Evolutionary conservation across 345 rosid species (phyloP), one percentile per base, ranked within the genome.

Genomic region (Rhizophora apiculata): DNA sequence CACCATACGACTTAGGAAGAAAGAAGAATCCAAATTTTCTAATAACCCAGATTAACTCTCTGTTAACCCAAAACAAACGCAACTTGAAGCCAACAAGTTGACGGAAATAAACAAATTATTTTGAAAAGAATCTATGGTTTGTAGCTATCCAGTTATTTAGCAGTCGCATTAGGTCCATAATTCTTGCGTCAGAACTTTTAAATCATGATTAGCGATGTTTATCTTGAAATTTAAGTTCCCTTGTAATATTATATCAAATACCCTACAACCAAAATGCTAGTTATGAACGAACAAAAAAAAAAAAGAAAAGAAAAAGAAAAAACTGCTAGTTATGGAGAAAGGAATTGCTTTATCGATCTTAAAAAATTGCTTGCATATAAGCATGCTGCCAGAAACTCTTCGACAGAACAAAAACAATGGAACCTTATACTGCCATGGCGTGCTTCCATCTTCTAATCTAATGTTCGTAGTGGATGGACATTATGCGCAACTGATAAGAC

Each of bases 381-480:
- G 39, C 3, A 29, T 6, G 27, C 7, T 1, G 36, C 30, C 20
- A 49, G 30, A 63, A 6, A 22, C 4, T 51, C 54, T 15, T 24
- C 0, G 29, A 62, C 55, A 69, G 18, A 60, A 55, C 52, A 20
- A 21, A 16, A 29, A n/a, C 62, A 24, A 48, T 16, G 5, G 19
- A 52, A 63, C 2, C 2, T 1, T 1, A 19, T 1, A 21, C 8
- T 0, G 4, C 60, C 0, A 11, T 24, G 59, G 59, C 30, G 68
- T 21, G 72, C 30, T 32, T 68, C 61, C 54, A 24, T 69, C 53
- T 53, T 16, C 60, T 46, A 3, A 15, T 13, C 5, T 56, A 22
- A 58, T 5, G 26, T 13, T 20, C 36, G 22, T 24, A 26, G 24
- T 20, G 73, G 67, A 68, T 61, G 71, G 73, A 58, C 79, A 71